Base-by-base conservation (phyloP, 1,284 basidiomycete species). In the Ganoderma meredithae region DNA sequence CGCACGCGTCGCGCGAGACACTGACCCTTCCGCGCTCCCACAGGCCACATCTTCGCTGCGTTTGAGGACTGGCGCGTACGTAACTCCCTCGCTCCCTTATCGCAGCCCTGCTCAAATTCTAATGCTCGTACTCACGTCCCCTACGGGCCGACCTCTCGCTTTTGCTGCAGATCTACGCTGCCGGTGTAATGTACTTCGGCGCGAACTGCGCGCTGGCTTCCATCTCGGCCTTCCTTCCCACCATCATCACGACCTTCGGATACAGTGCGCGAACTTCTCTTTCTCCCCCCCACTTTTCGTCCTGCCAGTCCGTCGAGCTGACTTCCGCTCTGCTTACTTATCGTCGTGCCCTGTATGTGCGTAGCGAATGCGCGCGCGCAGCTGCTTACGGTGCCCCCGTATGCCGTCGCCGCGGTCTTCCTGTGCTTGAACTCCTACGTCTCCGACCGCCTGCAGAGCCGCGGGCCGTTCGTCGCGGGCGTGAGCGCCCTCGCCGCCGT, bases 161-260 rank as follows among this genome's bases (percentile, higher is more conserved):
- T 27, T 13, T 61, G 33, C 71, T 47, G 39, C 47, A 91, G 89
- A 82, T 91, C 22, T 92, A 91, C 70, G 71, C 81, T 7, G 90
- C 84, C 25, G 89, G 90, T 0, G 80, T 88, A n/a, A 86, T 91
- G 61, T 94, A 92, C 78, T 94, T 93, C 71, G 93, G 91, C 33
- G 82, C 93, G 68, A 96, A 96, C 78, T 87, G 90, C 64, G 90
- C 91, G 1, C 83, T 95, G 1, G 92, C 92, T 10, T 91, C 90
- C 2, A 90, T 94, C 56, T 90, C 90, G 2, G 95, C 93, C 0
- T 96, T 96, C 81, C 81, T 96, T 31, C 95, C 95, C 0, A 96
- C 94, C 0, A 95, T 95, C 74, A 88, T 95, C 70, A 86, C 84
- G 63, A 91, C 90, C 0, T 88, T 94, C 73, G 90, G 89, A 17